Conservation (phyloP, 495 filamentous ascomycete species). For the Acidomyces sp. region DNA sequence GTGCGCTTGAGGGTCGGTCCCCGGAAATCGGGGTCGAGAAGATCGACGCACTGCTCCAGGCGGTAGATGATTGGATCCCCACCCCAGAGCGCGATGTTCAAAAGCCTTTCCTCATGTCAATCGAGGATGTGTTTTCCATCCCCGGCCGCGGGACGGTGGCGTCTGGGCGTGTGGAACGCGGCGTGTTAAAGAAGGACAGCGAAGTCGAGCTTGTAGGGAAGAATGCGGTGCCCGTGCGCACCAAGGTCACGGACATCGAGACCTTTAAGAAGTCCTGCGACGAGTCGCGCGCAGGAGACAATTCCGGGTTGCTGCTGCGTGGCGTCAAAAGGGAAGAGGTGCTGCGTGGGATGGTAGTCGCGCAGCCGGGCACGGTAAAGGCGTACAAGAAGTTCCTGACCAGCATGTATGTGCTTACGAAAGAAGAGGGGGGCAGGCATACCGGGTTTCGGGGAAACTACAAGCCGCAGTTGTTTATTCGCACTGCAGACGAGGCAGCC, state of each 20-base stretch:
- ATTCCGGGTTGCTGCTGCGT: conserved; percentile 93
- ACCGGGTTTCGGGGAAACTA: conserved; percentile 90
- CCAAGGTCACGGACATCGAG: conserved; percentile 98
- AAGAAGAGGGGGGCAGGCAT: conserved; percentile 94
- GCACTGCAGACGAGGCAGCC: conserved; percentile 83
- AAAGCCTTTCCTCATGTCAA: conserved; percentile 96
- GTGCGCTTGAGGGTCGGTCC: conserved; percentile 76
- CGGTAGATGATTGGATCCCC: conserved; percentile 93
- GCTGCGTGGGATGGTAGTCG: conserved; percentile 83
- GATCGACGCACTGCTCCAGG: conserved; percentile 76
- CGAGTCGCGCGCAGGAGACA: conserved; percentile 86
- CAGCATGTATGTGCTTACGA: conserved; percentile 91
- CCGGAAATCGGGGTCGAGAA: conserved; percentile 75
- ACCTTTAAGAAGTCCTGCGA: conserved; percentile 99
- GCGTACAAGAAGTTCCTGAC: conserved; percentile 80
- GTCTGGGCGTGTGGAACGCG: conserved; percentile 95
- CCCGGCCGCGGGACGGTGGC: conserved; percentile 92
- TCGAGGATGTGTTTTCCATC: conserved; percentile 98
- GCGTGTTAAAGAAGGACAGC: conserved; percentile 74
- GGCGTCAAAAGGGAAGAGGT: conserved; percentile 91
- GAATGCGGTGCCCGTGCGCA: conserved; percentile 65
- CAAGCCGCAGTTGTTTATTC: conserved; percentile 86
- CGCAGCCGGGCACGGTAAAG: conserved; percentile 61
- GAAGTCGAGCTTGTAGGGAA: conserved; percentile 93
- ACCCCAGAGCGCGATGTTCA: conserved; percentile 80